Percentiles rank a stretch among this genome's conserved stretches.
Evolutionary conservation across 1,284 basidiomycete genomes (phyloP).

Genomic region (Termitomyces sp.): DNA sequence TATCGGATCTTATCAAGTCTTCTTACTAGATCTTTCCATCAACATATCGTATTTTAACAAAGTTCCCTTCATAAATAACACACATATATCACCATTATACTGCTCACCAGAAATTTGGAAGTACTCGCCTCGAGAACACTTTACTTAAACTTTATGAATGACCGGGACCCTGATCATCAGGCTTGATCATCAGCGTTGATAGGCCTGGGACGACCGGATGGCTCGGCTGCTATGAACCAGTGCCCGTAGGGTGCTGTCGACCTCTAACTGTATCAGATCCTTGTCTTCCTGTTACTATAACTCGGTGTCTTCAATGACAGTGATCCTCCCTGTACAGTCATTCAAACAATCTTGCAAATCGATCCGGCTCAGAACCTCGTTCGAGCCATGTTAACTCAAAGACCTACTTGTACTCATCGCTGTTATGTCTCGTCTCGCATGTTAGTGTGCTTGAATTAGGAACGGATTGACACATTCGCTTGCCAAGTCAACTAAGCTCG

Average conservation of each 20-base stretch:
- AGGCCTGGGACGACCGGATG: too few relatives aligned
- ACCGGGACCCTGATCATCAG: too few relatives aligned
- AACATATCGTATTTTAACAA: too few relatives aligned
- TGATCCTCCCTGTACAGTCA: not conserved
- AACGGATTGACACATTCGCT: not conserved
- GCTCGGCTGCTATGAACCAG: too few relatives aligned
- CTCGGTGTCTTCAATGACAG: slow-evolving; percentile 1
- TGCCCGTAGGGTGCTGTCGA: too few relatives aligned
- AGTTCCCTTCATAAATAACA: not conserved
- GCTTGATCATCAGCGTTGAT: too few relatives aligned
- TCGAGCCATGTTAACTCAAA: not conserved
- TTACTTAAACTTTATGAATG: too few relatives aligned
- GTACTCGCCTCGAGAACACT: too few relatives aligned
- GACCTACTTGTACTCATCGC: not conserved
- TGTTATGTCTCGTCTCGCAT: not conserved
- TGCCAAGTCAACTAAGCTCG: not conserved
- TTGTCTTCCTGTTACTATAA: not conserved
- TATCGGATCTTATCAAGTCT: slow-evolving; percentile 23
- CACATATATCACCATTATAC: not conserved
- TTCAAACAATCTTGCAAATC: not conserved
- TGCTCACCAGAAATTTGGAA: not conserved
- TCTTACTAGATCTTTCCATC: not conserved
- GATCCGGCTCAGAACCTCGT: not conserved
- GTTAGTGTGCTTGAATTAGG: not conserved
- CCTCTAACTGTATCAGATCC: slow-evolving; percentile 1